Evolutionary conservation across 2,329 filamentous ascomycete species (phyloP).

Genomic region (Talaromyces sp.): DNA sequence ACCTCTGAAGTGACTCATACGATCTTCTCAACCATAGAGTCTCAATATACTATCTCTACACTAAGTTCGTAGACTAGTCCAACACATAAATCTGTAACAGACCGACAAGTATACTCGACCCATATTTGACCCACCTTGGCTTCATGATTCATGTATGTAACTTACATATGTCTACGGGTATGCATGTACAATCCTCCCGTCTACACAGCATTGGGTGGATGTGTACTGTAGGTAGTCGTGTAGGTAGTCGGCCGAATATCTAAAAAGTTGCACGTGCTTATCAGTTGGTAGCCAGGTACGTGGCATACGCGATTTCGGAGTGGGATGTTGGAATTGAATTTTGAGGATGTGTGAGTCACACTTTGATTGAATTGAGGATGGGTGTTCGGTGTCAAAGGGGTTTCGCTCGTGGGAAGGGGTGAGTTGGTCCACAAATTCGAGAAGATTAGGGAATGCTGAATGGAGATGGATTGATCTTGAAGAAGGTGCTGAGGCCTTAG

Average conservation of each 20-base stretch:
- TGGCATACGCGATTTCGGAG: not conserved
- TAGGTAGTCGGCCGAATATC: not conserved
- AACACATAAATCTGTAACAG: conserved; percentile 5
- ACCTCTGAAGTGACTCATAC: not conserved
- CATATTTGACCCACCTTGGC: not conserved
- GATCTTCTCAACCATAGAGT: not conserved
- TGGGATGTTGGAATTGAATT: not conserved
- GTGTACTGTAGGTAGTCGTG: not conserved
- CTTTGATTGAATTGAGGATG: not conserved
- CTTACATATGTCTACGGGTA: not conserved
- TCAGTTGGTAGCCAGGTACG: conserved; percentile 2
- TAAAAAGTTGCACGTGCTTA: not conserved
- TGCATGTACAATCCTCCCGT: not conserved
- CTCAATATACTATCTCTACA: not conserved
- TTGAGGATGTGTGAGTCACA: not conserved
- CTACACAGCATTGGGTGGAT: not conserved
- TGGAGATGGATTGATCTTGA: no score
- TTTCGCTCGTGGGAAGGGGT: not conserved
- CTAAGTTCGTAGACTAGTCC: not conserved
- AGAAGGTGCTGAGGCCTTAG: not conserved
- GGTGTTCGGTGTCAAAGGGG: not conserved
- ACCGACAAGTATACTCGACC: not conserved
- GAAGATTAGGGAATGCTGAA: not conserved
- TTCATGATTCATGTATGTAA: not conserved
- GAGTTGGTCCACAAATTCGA: no score